Evolutionary conservation across 345 rosid species (phyloP), one percentile per base, ranked within the genome.

Genomic region (Cardamine chenopodiifolia): DNA sequence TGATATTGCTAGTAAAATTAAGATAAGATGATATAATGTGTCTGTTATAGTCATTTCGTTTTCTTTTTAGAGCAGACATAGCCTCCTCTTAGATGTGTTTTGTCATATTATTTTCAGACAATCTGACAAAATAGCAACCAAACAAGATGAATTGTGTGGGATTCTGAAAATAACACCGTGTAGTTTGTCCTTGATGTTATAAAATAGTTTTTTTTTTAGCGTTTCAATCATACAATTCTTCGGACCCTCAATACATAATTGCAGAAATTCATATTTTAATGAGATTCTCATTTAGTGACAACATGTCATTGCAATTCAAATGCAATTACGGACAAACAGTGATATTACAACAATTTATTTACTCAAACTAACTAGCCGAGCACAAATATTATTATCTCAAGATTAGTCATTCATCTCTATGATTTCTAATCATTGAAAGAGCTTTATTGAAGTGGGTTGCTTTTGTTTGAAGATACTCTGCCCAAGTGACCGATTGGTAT

Each of bases 401-500:
- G 25, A 8, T 23, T 11, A 7, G 52, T 48, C 56, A 61, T 76
- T 78, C 69, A 8, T 72, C 73, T 72, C 3, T 50, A 39, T 59
- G n/a, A 57, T 68, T 73, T 59, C 54, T 75, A 61, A 89, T 84
- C 44, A 57, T 58, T 32, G 89, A 82, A 56, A 90, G 88, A 31
- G 97, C 88, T n/a, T 81, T 82, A 28, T 84, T 82, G 49, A 84
- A 81, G 68, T 80, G 79, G 73, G 75, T 81, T 4, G 85, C 84
- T 80, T 93, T 93, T 28, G 84, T 77, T 57, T 70, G 63, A 37
- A 87, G 42, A 68, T 82, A 93, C 60, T 90, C 92, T 52, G 60
- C 72, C 75, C 82, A 82, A 4, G 85, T 83, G 39, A 93, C 80
- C 10, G 87, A 32, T 13, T 79, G 89, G 39, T 84, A 93, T 22